A percentile compares a stretch with the other conserved stretches of the same genome.
phyloP scores from a whole-genome alignment of 2,329 filamentous ascomycete species.

The Colletotrichum eleusines region DNA sequence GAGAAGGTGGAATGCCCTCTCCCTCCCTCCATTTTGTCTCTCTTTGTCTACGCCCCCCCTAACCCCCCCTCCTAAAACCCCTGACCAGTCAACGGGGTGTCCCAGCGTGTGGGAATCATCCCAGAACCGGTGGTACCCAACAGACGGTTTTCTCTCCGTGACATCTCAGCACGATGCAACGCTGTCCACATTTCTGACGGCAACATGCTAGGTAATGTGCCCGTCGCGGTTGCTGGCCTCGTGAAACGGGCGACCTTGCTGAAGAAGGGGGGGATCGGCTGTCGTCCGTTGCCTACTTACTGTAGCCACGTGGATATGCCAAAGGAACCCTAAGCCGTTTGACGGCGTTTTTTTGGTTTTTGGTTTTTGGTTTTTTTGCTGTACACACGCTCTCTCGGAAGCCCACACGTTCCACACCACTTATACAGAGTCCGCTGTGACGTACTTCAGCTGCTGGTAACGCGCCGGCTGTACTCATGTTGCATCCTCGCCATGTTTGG shows the following conservation, averaged over 20 bases:
- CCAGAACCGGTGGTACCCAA: conserved; percentile 17
- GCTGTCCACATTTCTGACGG: conserved; percentile 38
- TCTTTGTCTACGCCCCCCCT: not conserved
- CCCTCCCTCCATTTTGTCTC: not conserved
- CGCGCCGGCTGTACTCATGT: no score
- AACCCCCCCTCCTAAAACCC: not conserved
- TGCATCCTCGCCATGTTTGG: not conserved
- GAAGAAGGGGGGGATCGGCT: not conserved
- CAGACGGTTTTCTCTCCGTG: conserved; percentile 14
- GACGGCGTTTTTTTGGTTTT: conserved; percentile 26
- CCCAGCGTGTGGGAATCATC: conserved; percentile 7
- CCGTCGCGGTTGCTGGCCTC: conserved; percentile 5
- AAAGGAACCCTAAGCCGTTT: conserved; percentile 36
- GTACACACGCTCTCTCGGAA: conserved; percentile 4
- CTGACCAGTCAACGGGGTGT: not conserved
- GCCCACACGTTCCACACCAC: not conserved
- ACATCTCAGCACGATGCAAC: conserved; percentile 27
- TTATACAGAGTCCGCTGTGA: not conserved
- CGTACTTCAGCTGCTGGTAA: not conserved
- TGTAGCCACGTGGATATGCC: conserved; percentile 29
- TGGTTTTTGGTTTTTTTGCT: no score
- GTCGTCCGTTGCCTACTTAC: conserved; percentile 29
- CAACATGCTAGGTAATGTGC: conserved; percentile 9
- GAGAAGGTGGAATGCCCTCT: not conserved
- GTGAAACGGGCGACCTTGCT: conserved; percentile 28